Evolutionary conservation across 2,329 filamentous ascomycete species (phyloP), one percentile per base, ranked within the genome.

Genomic region (Akanthomyces dipterigenus): DNA sequence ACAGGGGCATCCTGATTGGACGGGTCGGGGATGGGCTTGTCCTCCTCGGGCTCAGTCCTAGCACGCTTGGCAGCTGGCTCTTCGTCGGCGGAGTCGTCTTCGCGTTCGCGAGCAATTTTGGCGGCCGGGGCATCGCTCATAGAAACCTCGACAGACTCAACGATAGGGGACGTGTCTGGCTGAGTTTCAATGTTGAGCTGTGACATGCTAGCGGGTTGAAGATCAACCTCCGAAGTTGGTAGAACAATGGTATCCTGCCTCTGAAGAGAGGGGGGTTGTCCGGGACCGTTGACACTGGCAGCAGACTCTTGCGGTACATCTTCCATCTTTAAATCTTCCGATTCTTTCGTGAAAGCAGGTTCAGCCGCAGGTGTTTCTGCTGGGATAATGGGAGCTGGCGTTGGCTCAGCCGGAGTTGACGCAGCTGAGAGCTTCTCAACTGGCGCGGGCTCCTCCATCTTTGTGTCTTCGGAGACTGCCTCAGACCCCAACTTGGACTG

Each of bases 11-110:
- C 60, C 4, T 45, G 46, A n/a, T 55, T 45, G 5, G 40, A 20
- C 28, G 51, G 50, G 11, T 40, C 38, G 9, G n/a, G n/a, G 28
- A 28, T 60, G 16, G 45, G 60, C 53, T 75, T 73, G 36, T 78
- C 76, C 1, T 76, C 75, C 48, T 80, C 77, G 14, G 78, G 78
- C 18, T 89, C 88, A 0, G 90, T 89, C 75, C 88, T 93, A 42
- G 90, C 85, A 28, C 93, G 87, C 78, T 97, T 97, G 1, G 91
- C 84, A 18, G 84, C 84, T 58, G 88, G 91, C 65, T 91, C 84
- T 12, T 79, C 78, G 18, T 26, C 18, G 16, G 77, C 77, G 1
- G 78, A 78, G 65, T 96, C 91, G 5, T 91, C 87, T 62, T 96
- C 91, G 16, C 93, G 87, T 66, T 88, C 88, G 12, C 91, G 86